phyloP scores from a whole-genome alignment of 1,139 yeast species.

The Kurtzmaniella quercitrusa region DNA sequence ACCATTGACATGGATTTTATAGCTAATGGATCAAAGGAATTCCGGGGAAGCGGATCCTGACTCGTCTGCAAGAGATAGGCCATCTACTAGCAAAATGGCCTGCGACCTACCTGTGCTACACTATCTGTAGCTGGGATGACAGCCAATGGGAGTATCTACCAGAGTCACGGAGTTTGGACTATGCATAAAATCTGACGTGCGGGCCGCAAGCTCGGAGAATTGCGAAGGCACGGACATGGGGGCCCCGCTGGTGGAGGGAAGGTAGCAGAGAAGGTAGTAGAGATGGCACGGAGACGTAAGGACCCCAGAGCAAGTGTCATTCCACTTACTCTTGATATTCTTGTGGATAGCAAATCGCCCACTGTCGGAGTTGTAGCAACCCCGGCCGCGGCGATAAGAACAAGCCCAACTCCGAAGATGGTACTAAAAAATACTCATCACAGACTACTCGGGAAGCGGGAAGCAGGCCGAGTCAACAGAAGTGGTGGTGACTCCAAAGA shows the following conservation, averaged over 20 bases:
- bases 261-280: too few species aligned
- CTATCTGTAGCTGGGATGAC: neutral
- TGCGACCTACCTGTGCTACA: neutral
- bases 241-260: neutral
- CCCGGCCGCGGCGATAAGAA: neutral
- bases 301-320: too few species aligned
- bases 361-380: neutral
- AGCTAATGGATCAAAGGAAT: neutral
- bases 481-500: neutral
- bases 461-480: neutral
- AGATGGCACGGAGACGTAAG: too few species aligned
- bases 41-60: slow-evolving; percentile 1
- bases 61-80: neutral
- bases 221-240: neutral
- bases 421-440: neutral
- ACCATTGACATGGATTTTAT: neutral
- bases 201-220: neutral
- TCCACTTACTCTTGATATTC: too few species aligned
- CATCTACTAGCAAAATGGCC: neutral
- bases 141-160: neutral
- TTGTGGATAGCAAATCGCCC: neutral
- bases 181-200: neutral
- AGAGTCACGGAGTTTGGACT: slow-evolving; percentile 3
- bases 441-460: neutral
- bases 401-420: neutral